Conservation (phyloP, 2,329 filamentous ascomycete species). For the Epichloe gansuensis region DNA sequence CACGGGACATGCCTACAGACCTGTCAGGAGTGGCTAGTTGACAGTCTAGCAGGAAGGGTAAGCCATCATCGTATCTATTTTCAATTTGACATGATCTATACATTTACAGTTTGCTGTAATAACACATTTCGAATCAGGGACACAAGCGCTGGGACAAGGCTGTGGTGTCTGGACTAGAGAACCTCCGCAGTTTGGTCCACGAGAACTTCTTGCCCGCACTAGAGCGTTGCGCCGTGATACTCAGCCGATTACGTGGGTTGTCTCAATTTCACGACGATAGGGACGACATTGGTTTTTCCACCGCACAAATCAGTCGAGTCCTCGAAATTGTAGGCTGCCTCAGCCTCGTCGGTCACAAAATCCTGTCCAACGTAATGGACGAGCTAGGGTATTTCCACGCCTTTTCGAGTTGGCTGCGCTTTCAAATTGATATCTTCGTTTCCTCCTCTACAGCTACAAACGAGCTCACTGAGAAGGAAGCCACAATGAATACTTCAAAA, state of each 20-base stretch:
- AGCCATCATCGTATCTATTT: constrained; percentile 19
- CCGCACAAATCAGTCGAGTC: constrained; percentile 48
- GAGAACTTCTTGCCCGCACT: constrained; percentile 82
- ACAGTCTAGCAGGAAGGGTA: constrained; percentile 69
- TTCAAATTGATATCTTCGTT: constrained; percentile 68
- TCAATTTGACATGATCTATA: neutral
- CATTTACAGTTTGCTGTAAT: neutral
- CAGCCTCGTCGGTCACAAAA: constrained; percentile 61
- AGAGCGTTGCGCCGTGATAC: constrained; percentile 68
- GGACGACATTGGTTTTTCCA: constrained; percentile 54
- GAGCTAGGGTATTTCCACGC: constrained; percentile 66
- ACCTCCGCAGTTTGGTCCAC: constrained; percentile 65
- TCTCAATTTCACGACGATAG: constrained; percentile 64
- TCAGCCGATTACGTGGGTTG: constrained; percentile 73
- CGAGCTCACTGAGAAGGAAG: constrained; percentile 68
- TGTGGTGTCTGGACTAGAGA: constrained; percentile 64
- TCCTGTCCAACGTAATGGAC: constrained; percentile 57
- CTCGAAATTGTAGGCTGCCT: constrained; percentile 64
- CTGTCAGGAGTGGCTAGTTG: constrained; percentile 81
- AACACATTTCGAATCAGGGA: constrained; percentile 38
- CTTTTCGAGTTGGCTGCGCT: constrained; percentile 75
- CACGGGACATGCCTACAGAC: constrained; percentile 66
- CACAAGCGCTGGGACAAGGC: constrained; percentile 94
- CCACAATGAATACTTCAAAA: constrained; percentile 58
- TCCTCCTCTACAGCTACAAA: constrained; percentile 49